Evolutionary conservation across 2,329 filamentous ascomycete species (phyloP).

Genomic region (Ophiognomonia clavigignenti-juglandacearum): DNA sequence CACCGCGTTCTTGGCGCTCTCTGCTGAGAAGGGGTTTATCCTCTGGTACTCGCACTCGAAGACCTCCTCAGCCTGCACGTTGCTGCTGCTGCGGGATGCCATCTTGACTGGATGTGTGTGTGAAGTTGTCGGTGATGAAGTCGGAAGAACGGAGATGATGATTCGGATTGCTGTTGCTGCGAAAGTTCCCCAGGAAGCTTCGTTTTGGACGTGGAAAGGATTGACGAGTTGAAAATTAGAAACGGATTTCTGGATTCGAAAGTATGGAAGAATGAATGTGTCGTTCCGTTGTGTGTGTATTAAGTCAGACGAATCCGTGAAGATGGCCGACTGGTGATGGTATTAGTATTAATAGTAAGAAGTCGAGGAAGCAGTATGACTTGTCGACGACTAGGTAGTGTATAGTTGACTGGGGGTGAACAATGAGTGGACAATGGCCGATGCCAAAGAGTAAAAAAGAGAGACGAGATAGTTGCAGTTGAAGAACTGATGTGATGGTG

Average conservation of each 20-base stretch:
- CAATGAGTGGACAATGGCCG: constrained; percentile 56
- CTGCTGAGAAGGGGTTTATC: constrained; percentile 14
- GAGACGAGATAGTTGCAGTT: background rate
- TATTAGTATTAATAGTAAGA: constrained; percentile 51
- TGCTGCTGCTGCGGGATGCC: constrained; percentile 23
- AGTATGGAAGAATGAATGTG: background rate
- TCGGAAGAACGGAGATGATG: constrained; percentile 1
- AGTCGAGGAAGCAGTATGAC: constrained; percentile 40
- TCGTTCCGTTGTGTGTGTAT: constrained; percentile 25
- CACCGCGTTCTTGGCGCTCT: constrained; percentile 14
- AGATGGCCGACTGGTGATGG: constrained; percentile 43
- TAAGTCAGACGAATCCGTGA: constrained; percentile 27
- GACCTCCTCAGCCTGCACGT: constrained; percentile 25
- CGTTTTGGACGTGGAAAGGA: constrained; percentile 25
- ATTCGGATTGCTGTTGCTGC: constrained; percentile 2
- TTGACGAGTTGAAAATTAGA: constrained; percentile 22
- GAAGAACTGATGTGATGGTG: background rate
- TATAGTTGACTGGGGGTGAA: constrained; percentile 32
- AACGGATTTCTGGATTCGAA: background rate
- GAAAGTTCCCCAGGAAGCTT: constrained; percentile 50
- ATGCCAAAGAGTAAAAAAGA: constrained; percentile 34
- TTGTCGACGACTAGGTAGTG: background rate
- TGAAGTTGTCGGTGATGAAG: constrained; percentile 3
- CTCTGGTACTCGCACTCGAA: constrained; percentile 15
- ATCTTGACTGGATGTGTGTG: constrained; percentile 23